Evolutionary conservation across 2,329 filamentous ascomycete species (phyloP), one percentile per base, ranked within the genome.

Genomic region (Dryadomyces quercivorus): DNA sequence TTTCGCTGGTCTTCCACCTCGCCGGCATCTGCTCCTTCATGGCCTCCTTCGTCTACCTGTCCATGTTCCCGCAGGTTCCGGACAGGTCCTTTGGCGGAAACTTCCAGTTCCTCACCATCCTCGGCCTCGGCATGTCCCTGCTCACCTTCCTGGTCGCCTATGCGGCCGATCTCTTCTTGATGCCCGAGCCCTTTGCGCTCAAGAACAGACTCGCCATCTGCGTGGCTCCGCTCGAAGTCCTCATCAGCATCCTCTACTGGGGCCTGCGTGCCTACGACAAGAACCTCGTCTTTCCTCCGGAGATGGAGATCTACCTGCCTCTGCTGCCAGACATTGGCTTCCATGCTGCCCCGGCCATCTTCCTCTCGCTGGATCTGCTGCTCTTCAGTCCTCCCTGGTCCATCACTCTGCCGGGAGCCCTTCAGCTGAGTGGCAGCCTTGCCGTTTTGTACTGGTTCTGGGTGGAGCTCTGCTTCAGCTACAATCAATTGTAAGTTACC

Each of bases 171-270:
- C 61, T 88, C 9, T 80, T 80, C 0, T 65, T 79, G 26, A 82
- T 73, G 40, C 69, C 67, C 1, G 64, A 63, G n/a, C 71, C 87
- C 13, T 89, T 88, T 67, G 64, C 69, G 2, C 63, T 76, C 55
- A 90, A 90, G 68, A 90, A 90, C 65, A 69, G 74, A 3, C 69
- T 89, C 38, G 76, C 82, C 5, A 73, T 87, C 13, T 75, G 81
- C 57, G 79, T 80, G 43, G 77, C 85, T 10, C 86, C 86, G 0
- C 71, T 90, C 56, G 85, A 87, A 65, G 78, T 84, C 22, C 70
- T 89, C 53, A 85, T 91, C 63, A 82, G 76, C 60, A 69, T 86
- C 34, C 70, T 91, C 2, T 90, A 90, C 69, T 89, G 86, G 85
- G 77, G 81, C 12, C 73, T 90, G 20, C 75, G 75, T 50, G 68